A percentile compares a stretch with the other conserved stretches of the same genome.
Conservation (phyloP, 306 rosid species). For the Castanea crenata region DNA sequence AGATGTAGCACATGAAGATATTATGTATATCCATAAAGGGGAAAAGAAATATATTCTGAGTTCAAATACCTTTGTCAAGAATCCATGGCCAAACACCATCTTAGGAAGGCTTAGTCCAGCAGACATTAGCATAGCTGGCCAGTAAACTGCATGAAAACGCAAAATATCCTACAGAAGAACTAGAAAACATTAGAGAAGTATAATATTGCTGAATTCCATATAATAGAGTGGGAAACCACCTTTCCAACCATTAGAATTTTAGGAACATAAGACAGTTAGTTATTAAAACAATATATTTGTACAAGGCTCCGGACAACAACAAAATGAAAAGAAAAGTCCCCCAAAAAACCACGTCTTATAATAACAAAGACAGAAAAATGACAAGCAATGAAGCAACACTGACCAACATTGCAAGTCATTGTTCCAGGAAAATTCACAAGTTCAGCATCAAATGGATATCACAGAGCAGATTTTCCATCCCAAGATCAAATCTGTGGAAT, state of each 20-base stretch:
- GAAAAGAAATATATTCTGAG: constrained; percentile 18
- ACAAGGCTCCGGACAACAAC: neutral
- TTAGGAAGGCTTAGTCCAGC: constrained; percentile 89
- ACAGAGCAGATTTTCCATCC: neutral
- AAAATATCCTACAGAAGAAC: constrained; percentile 72
- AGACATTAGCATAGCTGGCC: constrained; percentile 99
- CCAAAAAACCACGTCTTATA: neutral
- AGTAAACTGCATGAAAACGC: constrained; percentile 95
- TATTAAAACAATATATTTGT: neutral
- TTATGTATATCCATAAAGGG: constrained; percentile 8
- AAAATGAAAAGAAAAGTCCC: neutral
- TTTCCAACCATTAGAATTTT: neutral
- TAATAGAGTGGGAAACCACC: neutral
- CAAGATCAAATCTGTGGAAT: neutral
- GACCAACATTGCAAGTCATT: neutral
- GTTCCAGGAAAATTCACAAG: neutral
- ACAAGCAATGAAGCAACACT: neutral
- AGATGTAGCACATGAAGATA: neutral
- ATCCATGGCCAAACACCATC: constrained; percentile 96
- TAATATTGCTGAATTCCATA: neutral
- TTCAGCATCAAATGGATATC: neutral
- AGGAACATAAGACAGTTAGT: neutral
- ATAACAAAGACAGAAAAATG: neutral
- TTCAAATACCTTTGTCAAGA: constrained; percentile 80
- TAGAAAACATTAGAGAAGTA: constrained; percentile 6